phyloP scores from a whole-genome alignment of 106 monocot genomes.

The Acorus calamus region DNA sequence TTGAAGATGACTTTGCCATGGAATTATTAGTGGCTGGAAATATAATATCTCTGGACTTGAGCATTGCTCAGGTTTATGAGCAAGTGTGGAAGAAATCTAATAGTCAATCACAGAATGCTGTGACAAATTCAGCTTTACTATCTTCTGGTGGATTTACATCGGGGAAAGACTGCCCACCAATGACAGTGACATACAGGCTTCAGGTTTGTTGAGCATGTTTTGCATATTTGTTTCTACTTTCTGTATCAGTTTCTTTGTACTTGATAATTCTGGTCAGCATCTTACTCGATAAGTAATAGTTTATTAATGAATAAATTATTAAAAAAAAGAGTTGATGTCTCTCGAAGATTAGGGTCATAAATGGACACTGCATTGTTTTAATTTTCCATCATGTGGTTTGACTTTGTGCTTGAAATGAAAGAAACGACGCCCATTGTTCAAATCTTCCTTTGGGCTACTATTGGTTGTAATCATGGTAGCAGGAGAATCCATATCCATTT shows the following conservation, averaged over 20 bases:
- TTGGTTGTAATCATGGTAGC: too few species aligned
- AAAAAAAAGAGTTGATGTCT: too few species aligned
- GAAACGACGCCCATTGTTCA: too few species aligned
- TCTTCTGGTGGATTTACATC: slow-evolving; percentile 47
- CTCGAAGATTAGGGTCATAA: too few species aligned
- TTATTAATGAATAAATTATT: too few species aligned
- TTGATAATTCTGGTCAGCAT: not conserved
- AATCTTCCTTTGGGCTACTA: too few species aligned
- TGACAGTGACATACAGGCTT: slow-evolving; percentile 94
- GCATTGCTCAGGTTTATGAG: slow-evolving; percentile 95
- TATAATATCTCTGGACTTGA: slow-evolving; percentile 94
- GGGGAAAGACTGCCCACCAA: slow-evolving; percentile 67
- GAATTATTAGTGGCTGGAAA: slow-evolving; percentile 93
- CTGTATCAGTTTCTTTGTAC: not conserved
- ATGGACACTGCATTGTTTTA: too few species aligned
- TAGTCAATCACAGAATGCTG: slow-evolving; percentile 48
- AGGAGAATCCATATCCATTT: too few species aligned
- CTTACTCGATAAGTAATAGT: too few species aligned
- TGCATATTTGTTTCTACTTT: not conserved
- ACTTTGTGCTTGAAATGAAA: too few species aligned
- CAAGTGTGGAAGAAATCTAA: slow-evolving; percentile 96
- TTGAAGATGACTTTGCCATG: slow-evolving; percentile 98
- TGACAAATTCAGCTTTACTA: slow-evolving; percentile 32
- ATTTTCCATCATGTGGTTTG: too few species aligned
- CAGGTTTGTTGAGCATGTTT: slow-evolving; percentile 49